Percentiles rank a stretch among this genome's conserved stretches.
These are phyloP conservation scores for Candida pseudocylindracea DNA, from an alignment of 1,139 yeast genomes.

Conservation along the genomic window DNA sequence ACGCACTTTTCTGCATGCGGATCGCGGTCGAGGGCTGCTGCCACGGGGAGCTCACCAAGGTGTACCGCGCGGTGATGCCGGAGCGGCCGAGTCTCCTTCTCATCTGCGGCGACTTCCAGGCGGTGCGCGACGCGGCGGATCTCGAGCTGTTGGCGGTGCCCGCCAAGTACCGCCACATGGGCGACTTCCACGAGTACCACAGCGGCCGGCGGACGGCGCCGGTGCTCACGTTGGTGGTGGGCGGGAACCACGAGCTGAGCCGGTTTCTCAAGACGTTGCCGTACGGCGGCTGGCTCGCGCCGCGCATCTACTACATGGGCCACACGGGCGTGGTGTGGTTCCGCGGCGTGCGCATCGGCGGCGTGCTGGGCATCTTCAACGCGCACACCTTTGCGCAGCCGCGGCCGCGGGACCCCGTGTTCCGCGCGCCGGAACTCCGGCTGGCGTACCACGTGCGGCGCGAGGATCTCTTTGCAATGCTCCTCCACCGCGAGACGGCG, in stretches of 20 bases:
- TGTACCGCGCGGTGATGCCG: slow-evolving; percentile 26
- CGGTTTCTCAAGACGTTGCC: slow-evolving; percentile 51
- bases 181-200: slow-evolving; percentile 65
- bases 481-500: slow-evolving; percentile 6
- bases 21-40: slow-evolving; percentile 86
- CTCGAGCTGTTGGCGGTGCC: slow-evolving; percentile 43
- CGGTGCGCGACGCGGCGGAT: slow-evolving; percentile 44
- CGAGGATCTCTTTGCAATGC: slow-evolving; percentile 34
- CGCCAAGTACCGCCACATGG: slow-evolving; percentile 29
- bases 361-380: slow-evolving; percentile 72
- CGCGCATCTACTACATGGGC: slow-evolving; percentile 78
- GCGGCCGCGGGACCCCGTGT: slow-evolving; percentile 8
- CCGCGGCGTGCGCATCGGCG: slow-evolving; percentile 55
- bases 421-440: slow-evolving; percentile 23
- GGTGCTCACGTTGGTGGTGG: slow-evolving; percentile 57
- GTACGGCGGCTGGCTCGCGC: slow-evolving; percentile 91
- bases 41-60: slow-evolving; percentile 56
- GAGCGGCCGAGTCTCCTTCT: slow-evolving; percentile 13
- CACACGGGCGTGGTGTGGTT: slow-evolving; percentile 53
- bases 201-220: slow-evolving; percentile 44
- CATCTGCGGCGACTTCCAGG: slow-evolving; percentile 76
- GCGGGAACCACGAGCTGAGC: slow-evolving; percentile 92
- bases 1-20: too few relatives aligned
- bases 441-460: slow-evolving; percentile 61
- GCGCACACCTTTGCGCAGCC: slow-evolving; percentile 10